Base-by-base conservation (phyloP, 176 grass and related monocot species). In the Microstegium vimineum region DNA sequence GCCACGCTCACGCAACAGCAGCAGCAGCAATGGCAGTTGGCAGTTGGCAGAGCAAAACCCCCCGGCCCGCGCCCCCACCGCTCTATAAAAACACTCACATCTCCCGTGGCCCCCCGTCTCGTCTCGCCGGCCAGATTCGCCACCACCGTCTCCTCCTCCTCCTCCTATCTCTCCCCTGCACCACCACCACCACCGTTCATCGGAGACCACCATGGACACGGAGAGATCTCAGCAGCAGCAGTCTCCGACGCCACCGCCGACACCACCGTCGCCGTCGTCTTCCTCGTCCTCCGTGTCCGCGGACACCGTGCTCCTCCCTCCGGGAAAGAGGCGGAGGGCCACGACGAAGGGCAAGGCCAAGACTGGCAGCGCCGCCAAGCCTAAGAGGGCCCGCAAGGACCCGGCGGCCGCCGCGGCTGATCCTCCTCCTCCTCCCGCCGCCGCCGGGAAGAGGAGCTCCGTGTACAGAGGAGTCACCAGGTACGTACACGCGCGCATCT, bases 391-490 rank as follows among this genome's bases (percentile, higher is more conserved):
- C 33, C 91, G 91, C 80, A 91, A 78, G 45, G 73, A 66, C 20
- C 2, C 67, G 10, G 16, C 51, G 4, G 8, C 56, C 56, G 54
- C 66, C 0, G 22, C 25, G 10, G 75, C 37, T 35, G 84, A 75
- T 57, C 79, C 83, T 69, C 10, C 66, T 69, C 10, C 66, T 28
- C 38, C 83, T 64, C 75, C 84, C 61, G 54, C 62, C 74, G 76
- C 82, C 38, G 10, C 81, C 62, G 89, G 84, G 9, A 99, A 95
- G 89, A 88, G 96, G 77, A 99, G 93, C 80, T 99, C 96, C 26
- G 69, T 89, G 36, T 95, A 92, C 73, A 87, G 96, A 81, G 96
- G 96, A 17, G 96, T 95, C 46, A 99, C 96, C 42, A 99, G 93
- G 96, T 99, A 82, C 57, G 34, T 1, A 1, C 7, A 12, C 41